A percentile compares a stretch with the other conserved stretches of the same genome.
Conservation (phyloP, 441 rosid genomes). For the Brassica balearica region DNA sequence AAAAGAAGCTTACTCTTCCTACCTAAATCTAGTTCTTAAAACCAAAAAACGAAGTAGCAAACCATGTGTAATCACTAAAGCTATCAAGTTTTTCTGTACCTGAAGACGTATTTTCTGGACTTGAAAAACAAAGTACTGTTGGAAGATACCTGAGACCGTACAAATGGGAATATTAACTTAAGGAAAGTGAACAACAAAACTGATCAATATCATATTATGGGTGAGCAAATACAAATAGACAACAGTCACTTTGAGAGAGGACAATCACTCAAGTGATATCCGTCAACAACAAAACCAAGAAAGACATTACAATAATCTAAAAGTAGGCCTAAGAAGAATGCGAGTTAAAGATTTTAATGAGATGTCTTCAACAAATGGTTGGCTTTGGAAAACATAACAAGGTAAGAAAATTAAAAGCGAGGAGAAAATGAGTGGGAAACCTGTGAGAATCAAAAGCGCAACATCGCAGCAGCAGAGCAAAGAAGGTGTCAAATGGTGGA, state of each 20-base stretch:
- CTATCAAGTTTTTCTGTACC: slow-evolving; percentile 49
- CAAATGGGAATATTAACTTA: background rate
- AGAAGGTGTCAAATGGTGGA: slow-evolving; percentile 51
- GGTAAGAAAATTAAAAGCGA: background rate
- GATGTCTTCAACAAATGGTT: background rate
- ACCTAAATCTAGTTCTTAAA: slow-evolving; percentile 4
- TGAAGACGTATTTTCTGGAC: slow-evolving; percentile 93
- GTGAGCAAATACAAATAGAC: background rate
- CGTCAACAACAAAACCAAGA: slow-evolving; percentile 5
- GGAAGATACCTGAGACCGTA: slow-evolving; percentile 73
- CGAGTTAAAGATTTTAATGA: background rate
- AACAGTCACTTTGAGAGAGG: background rate
- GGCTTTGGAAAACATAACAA: background rate
- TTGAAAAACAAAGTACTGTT: slow-evolving; percentile 89
- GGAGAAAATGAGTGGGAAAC: slow-evolving; percentile 39
- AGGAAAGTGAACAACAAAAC: background rate
- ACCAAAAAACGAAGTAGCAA: background rate
- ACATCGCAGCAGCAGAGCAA: slow-evolving; percentile 85
- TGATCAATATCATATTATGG: background rate
- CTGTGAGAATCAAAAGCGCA: slow-evolving; percentile 74
- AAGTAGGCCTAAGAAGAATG: slow-evolving; percentile 5
- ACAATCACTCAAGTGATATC: background rate
- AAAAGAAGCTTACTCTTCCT: slow-evolving; percentile 11
- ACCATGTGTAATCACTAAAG: slow-evolving; percentile 1
- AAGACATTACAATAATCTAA: background rate